phyloP scores from a whole-genome alignment of 2,329 filamentous ascomycete species.

The Trichoderma koningiopsis region DNA sequence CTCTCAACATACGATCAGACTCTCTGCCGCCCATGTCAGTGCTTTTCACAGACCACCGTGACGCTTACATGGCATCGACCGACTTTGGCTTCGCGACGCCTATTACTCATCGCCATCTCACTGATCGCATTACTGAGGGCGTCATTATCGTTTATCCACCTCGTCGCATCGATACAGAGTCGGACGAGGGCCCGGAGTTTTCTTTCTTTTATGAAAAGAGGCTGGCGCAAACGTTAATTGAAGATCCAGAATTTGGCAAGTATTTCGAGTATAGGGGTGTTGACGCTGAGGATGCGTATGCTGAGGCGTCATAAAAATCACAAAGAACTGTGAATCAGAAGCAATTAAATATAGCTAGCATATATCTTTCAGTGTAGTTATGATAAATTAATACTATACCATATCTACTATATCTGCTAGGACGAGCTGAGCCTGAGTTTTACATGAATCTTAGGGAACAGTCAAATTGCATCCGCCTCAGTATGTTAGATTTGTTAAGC shows the following conservation, averaged over 20 bases:
- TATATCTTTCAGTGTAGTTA: no score
- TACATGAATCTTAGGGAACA: no score
- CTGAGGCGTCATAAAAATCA: no score
- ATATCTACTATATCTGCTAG: no score
- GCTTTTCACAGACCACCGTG: conserved; percentile 7
- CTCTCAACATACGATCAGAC: background rate
- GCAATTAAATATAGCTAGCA: no score
- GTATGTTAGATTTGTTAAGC: no score
- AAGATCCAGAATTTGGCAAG: conserved; percentile 4
- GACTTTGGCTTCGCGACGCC: conserved; percentile 18
- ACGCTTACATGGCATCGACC: background rate
- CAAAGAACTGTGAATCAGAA: no score
- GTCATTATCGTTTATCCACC: background rate
- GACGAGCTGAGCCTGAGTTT: no score
- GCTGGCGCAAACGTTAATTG: background rate
- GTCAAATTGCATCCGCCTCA: no score
- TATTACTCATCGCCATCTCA: conserved; percentile 10
- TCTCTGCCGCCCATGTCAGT: conserved; percentile 12
- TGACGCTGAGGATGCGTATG: background rate
- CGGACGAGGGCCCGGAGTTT: conserved; percentile 5
- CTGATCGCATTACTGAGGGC: conserved; percentile 4
- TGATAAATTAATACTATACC: no score
- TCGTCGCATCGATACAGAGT: background rate
- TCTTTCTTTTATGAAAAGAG: conserved; percentile 20
- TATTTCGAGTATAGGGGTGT: conserved; percentile 16